Evolutionary conservation across 345 rosid species (phyloP), one percentile per base, ranked within the genome.

Genomic region (Sisymbrium altissimum): DNA sequence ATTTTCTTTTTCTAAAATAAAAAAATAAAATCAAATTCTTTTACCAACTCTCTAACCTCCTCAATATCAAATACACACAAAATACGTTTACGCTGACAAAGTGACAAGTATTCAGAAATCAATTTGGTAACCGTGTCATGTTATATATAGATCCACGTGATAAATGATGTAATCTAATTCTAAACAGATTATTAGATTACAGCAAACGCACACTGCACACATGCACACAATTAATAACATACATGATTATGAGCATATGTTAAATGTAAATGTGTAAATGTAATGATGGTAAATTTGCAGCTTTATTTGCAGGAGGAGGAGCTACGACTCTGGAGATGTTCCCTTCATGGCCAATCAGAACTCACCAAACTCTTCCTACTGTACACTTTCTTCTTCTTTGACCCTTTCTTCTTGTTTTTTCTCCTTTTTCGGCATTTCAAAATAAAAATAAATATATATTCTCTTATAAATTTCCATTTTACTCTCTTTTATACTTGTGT

Each of bases 291-390:
- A 85, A 35, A 5, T 78, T 87, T 80, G 84, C 99, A 92, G 97
- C 91, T 87, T 88, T 88, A 70, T 85, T 84, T 69, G 68, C 70
- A 68, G 80, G 75, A 71, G 72, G 55, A 81, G 96, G 95, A 78
- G 90, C 97, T 79, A 93, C 99, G 64, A 88, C 99, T 78, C 92
- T 92, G 89, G 99, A 95, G 79, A 92, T 95, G 94, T 95, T 92
- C 86, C 99, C 99, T 82, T 87, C 99, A 52, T 90, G 98, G 98
- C 97, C 99, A 86, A 92, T 95, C 58, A 95, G 97, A 86, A 86
- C 86, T 85, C 96, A 92, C 72, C 97, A 88, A 57, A 95, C 91
- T 83, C 92, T 88, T 70, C 85, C 85, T 85, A 94, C 90, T 80
- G 81, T 84, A 68, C 62, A 79, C 81, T 78, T 82, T 78, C 71